phyloP scores from a whole-genome alignment of 1,284 basidiomycete species.

The Xerocomus amazonicus region DNA sequence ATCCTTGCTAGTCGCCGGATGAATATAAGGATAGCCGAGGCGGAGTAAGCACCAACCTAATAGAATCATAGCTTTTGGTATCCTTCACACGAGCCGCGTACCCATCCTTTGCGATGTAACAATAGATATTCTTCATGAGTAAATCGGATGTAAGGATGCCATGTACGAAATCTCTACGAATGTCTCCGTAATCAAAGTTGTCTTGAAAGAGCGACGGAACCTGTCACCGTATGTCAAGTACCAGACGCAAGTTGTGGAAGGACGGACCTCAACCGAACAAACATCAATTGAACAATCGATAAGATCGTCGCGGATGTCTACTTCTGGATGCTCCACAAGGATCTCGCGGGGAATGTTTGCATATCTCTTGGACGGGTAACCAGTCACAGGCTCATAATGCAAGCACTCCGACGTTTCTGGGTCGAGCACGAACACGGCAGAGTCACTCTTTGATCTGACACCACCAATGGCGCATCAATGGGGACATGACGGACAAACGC shows the following conservation, averaged over 20 bases:
- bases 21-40: slow-evolving; percentile 3
- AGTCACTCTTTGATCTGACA: slow-evolving; percentile 62
- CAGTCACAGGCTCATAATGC: slow-evolving; percentile 71
- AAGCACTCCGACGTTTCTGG: slow-evolving; percentile 73
- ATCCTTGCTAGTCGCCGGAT: slow-evolving; percentile 63
- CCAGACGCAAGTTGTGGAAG: slow-evolving; percentile 1
- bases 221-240: slow-evolving; percentile 40
- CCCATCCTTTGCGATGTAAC: slow-evolving; percentile 80
- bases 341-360: slow-evolving; percentile 69
- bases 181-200: slow-evolving; percentile 96
- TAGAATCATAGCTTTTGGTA: slow-evolving; percentile 84
- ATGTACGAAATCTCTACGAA: slow-evolving; percentile 91
- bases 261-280: slow-evolving; percentile 80
- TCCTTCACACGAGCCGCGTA: slow-evolving; percentile 89
- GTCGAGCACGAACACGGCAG: slow-evolving; percentile 72
- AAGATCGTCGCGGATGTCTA: slow-evolving; percentile 83
- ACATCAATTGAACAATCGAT: slow-evolving; percentile 89
- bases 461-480: slow-evolving; percentile 4
- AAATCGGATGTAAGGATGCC: slow-evolving; percentile 96
- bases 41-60: slow-evolving; percentile 53
- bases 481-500: slow-evolving; percentile 1
- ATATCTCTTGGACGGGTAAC: slow-evolving; percentile 56
- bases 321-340: slow-evolving; percentile 62
- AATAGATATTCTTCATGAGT: slow-evolving; percentile 92
- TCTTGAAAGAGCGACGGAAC: slow-evolving; percentile 97